Percentiles rank a stretch among this genome's conserved stretches.
Conservation (phyloP, 75 land plant genomes). For the Pinus albicaulis region DNA sequence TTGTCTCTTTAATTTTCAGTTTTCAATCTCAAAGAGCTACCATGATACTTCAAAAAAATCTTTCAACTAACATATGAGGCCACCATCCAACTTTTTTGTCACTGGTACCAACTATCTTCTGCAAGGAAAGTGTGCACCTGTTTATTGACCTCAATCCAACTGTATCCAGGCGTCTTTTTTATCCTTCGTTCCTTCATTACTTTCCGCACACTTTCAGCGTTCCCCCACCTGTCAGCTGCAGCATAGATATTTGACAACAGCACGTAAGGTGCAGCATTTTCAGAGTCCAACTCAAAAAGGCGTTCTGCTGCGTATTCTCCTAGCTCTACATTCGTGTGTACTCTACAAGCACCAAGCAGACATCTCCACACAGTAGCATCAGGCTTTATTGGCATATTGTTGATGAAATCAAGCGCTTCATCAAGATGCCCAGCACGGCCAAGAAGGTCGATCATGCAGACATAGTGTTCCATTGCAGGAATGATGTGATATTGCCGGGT, state of each 20-base stretch:
- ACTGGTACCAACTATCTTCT: constrained; percentile 9
- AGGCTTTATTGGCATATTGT: background rate
- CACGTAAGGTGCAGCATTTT: constrained; percentile 10
- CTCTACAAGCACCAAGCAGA: constrained; percentile 12
- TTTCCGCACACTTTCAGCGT: constrained; percentile 7
- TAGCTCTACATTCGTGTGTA: background rate
- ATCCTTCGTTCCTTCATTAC: constrained; percentile 16
- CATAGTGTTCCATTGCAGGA: constrained; percentile 14
- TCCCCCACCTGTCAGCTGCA: constrained; percentile 10
- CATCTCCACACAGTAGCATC: constrained; percentile 2
- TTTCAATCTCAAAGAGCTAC: too few relatives aligned
- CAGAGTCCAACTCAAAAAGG: background rate
- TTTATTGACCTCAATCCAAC: constrained; percentile 23
- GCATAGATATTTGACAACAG: constrained; percentile 28
- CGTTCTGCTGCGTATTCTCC: background rate
- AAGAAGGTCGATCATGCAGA: constrained; percentile 15
- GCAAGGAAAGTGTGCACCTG: constrained; percentile 25
- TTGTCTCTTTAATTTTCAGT: too few relatives aligned
- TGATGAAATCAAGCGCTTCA: constrained; percentile 5
- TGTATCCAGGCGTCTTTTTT: constrained; percentile 22
- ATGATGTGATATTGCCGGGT: constrained; percentile 9
- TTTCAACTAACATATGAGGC: too few relatives aligned
- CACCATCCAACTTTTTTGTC: too few relatives aligned
- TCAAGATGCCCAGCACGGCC: constrained; percentile 10
- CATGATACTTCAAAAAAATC: too few relatives aligned